Conservation (phyloP, 805 yeast genomes). For the baker's yeast (Saccharomyces cerevisiae) region DNA sequence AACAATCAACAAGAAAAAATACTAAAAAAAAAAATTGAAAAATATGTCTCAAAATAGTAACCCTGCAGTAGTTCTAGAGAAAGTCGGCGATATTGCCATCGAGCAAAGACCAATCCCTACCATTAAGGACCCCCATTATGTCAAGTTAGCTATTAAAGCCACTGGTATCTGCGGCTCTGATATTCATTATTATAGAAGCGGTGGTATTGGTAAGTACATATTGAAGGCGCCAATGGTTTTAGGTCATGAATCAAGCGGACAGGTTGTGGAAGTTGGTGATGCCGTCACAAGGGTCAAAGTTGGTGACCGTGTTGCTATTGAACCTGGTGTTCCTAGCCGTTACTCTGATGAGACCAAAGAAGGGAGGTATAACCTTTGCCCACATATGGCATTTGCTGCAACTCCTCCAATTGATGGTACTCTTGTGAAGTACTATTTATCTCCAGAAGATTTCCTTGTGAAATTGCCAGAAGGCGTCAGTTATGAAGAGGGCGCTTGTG, state of each 20-base stretch:
- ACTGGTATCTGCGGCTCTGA: slow-evolving; percentile 89
- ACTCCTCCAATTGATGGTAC: slow-evolving; percentile 87
- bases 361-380: slow-evolving; percentile 78
- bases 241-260: slow-evolving; percentile 84
- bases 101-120: slow-evolving; percentile 66
- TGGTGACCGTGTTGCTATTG: slow-evolving; percentile 84
- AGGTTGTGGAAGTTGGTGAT: slow-evolving; percentile 61
- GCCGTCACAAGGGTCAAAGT: slow-evolving; percentile 56
- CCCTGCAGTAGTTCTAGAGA: slow-evolving; percentile 51
- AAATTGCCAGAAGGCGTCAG: slow-evolving; percentile 72
- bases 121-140: slow-evolving; percentile 55
- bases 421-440: slow-evolving; percentile 57
- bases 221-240: slow-evolving; percentile 74
- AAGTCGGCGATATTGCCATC: slow-evolving; percentile 52
- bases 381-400: slow-evolving; percentile 83
- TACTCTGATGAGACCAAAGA: slow-evolving; percentile 65
- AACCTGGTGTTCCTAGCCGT: slow-evolving; percentile 83
- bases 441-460: slow-evolving; percentile 77
- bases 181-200: slow-evolving; percentile 73
- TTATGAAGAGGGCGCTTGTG: slow-evolving; percentile 79
- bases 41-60: too few species aligned
- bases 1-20: too few species aligned
- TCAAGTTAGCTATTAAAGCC: slow-evolving; percentile 64
- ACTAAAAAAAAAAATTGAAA: too few species aligned
- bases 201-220: slow-evolving; percentile 68